Percentiles rank a stretch among this genome's conserved stretches.
These are phyloP conservation scores for Heimioporus sp. DNA, from an alignment of 768 basidiomycete species.

Conservation along the genomic window DNA sequence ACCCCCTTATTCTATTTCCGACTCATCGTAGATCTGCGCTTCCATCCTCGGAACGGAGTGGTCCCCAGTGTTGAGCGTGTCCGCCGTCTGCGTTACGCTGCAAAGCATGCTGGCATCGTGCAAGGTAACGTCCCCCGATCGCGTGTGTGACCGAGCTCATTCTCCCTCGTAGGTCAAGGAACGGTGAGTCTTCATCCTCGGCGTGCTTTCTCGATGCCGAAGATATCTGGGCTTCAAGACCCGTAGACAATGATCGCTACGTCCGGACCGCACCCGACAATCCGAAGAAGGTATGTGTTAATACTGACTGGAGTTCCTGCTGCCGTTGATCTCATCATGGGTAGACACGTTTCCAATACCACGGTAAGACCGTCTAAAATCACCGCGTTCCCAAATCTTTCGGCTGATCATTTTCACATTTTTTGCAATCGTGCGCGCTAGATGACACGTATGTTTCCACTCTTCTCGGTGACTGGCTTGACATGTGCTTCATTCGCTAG, in stretches of 20 bases:
- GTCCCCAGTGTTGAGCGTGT: constrained; percentile 85
- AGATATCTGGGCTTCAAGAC: constrained; percentile 41
- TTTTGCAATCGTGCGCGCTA: constrained; percentile 17
- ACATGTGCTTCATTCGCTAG: constrained; percentile 21
- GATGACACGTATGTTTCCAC: constrained; percentile 58
- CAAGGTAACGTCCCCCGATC: constrained; percentile 51
- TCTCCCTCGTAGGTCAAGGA: constrained; percentile 50
- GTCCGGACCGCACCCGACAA: constrained; percentile 76
- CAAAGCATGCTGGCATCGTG: constrained; percentile 93
- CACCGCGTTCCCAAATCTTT: not conserved
- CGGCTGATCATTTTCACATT: constrained; percentile 16
- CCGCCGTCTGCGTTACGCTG: constrained; percentile 78
- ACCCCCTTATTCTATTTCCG: constrained; percentile 13
- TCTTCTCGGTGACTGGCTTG: not conserved
- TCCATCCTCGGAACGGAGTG: constrained; percentile 88
- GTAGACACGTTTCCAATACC: constrained; percentile 79
- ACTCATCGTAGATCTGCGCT: constrained; percentile 67
- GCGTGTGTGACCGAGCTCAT: not conserved
- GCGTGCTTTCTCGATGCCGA: constrained; percentile 1
- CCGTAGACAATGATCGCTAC: constrained; percentile 82
- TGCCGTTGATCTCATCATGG: constrained; percentile 11
- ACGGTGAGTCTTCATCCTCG: constrained; percentile 43
- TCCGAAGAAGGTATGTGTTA: constrained; percentile 72
- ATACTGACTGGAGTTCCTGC: not conserved
- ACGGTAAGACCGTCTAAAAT: constrained; percentile 48